These are phyloP conservation scores for Chlorella sorokiniana DNA, from an alignment of 139 green algal genomes.

Conservation along the genomic window DNA sequence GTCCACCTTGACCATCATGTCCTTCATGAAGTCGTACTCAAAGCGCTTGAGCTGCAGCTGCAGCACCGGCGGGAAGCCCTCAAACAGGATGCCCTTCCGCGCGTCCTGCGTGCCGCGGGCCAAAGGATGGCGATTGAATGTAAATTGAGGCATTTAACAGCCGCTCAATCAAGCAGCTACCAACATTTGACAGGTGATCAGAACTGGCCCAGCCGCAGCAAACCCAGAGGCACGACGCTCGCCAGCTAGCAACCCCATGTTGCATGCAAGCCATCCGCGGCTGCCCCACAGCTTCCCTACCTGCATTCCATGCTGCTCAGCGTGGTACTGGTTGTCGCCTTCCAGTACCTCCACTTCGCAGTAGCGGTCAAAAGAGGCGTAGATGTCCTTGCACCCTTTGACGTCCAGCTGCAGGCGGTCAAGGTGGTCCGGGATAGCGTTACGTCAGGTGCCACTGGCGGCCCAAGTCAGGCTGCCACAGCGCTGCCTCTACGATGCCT, in stretches of 20 bases:
- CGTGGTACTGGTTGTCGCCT: conserved; percentile 95
- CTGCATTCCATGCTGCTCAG: conserved; percentile 90
- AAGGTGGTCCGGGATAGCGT: no score
- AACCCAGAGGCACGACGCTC: background rate
- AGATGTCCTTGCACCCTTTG: conserved; percentile 88
- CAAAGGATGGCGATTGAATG: background rate
- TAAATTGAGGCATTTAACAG: background rate
- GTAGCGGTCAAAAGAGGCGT: conserved; percentile 86
- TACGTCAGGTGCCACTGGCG: no score
- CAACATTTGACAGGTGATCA: no score
- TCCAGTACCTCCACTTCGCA: conserved; percentile 78
- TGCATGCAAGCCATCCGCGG: no score
- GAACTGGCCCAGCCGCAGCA: no score
- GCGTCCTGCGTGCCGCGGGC: conserved; percentile 77
- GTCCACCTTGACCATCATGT: conserved; percentile 84
- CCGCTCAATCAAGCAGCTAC: no score
- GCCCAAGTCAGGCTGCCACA: no score
- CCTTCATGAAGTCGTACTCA: conserved; percentile 93
- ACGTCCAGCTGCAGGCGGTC: conserved; percentile 84
- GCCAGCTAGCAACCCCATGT: background rate
- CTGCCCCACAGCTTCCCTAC: conserved; percentile 18
- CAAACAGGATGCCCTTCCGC: conserved; percentile 89
- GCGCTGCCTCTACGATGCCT: no score
- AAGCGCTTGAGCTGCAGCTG: conserved; percentile 98
- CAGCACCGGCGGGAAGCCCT: conserved; percentile 91